Conservation (phyloP, 495 filamentous ascomycete genomes). For the Aspergillus wentii region DNA sequence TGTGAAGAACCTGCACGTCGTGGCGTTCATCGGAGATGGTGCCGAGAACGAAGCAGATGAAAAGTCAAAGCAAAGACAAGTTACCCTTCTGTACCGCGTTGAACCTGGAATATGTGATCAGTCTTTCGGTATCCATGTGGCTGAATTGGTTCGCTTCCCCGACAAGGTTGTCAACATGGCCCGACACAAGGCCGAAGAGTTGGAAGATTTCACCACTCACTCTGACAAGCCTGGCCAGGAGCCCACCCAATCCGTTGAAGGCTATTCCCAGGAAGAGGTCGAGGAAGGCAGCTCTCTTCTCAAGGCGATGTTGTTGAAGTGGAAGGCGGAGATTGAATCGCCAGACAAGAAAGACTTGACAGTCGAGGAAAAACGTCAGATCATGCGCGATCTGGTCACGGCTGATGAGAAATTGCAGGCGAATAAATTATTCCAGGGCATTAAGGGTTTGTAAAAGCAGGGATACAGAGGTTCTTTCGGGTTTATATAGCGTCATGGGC, state of each 20-base stretch:
- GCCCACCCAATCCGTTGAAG: constrained; percentile 33
- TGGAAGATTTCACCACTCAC: constrained; percentile 85
- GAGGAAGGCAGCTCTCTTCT: constrained; percentile 85
- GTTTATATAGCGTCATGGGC: neutral
- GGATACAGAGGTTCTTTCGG: neutral
- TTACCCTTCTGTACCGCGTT: constrained; percentile 94
- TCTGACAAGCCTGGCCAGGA: constrained; percentile 56
- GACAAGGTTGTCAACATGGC: constrained; percentile 98
- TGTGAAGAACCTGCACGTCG: constrained; percentile 91
- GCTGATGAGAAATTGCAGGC: constrained; percentile 63
- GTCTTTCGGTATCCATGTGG: constrained; percentile 96
- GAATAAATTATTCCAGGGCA: constrained; percentile 88
- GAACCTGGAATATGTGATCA: constrained; percentile 95
- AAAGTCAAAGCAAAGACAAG: constrained; percentile 65
- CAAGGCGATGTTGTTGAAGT: constrained; percentile 78
- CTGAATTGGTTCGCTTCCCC: constrained; percentile 96
- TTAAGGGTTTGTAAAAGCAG: constrained; percentile 62
- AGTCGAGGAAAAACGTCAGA: constrained; percentile 70
- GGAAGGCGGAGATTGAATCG: constrained; percentile 77
- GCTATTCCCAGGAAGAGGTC: constrained; percentile 77
- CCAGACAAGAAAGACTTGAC: constrained; percentile 51
- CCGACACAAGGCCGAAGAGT: constrained; percentile 93
- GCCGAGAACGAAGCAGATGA: constrained; percentile 26
- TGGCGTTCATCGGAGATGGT: constrained; percentile 80
- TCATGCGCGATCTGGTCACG: constrained; percentile 74